Conservation (phyloP, 2,329 filamentous ascomycete species). For the Calonectria leucothoes region DNA sequence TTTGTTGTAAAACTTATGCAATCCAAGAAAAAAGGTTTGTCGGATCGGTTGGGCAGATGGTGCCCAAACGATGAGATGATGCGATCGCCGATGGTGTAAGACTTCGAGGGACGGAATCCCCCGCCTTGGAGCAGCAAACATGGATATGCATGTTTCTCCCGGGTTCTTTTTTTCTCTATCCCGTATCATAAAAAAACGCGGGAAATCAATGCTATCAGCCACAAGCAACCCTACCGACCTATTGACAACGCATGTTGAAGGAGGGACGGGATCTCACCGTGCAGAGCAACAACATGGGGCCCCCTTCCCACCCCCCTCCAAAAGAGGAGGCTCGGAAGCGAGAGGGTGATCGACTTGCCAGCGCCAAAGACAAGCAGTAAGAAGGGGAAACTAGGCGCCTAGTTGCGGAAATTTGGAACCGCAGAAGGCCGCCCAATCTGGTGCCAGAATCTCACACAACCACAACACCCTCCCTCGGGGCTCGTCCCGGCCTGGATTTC, state of each 20-base stretch:
- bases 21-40: neutral
- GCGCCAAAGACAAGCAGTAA: neutral
- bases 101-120: neutral
- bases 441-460: neutral
- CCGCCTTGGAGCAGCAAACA: neutral
- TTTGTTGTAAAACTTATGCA: neutral
- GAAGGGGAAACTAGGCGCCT: neutral
- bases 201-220: slow-evolving; percentile 8
- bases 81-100: neutral
- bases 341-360: slow-evolving; percentile 1
- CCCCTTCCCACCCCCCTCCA: neutral
- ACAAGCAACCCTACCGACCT: slow-evolving; percentile 4
- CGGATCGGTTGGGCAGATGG: neutral
- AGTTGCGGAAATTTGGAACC: neutral
- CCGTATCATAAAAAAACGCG: neutral
- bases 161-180: neutral
- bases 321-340: slow-evolving; percentile 9
- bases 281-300: slow-evolving; percentile 1
- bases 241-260: neutral
- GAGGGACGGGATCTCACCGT: slow-evolving; percentile 9
- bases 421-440: neutral
- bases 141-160: neutral
- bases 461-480: neutral
- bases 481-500: neutral
- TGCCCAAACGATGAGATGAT: neutral